Evolutionary conservation across 1,139 yeast genomes (phyloP), one percentile per base, ranked within the genome.

Genomic region (Saccharomyces pastorianus): DNA sequence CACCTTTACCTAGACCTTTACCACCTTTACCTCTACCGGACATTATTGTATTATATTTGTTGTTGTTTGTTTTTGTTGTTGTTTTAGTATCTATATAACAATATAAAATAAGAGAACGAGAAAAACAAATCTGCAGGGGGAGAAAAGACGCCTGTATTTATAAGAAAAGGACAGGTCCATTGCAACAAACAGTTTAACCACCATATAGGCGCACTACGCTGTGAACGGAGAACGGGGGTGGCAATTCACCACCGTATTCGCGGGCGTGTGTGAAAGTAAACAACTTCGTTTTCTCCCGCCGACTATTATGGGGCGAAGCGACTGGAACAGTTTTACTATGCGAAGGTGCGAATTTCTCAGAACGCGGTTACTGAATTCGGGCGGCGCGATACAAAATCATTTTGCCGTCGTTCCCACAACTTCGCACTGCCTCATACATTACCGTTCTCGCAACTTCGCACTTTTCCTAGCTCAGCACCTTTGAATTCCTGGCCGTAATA

Each of bases 1-100:
- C 96, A 78, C 90, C 96, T 79, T 90, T 90, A 74, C 97, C 97
- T 71, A 88, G 82, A 77, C 96, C 96, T 85, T 88, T 88, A 75
- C 96, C 96, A 73, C 96, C 96, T 88, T 88, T 89, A 73, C 96
- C 96, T 84, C 96, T 90, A 76, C 96, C 96, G 73, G 96, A 88
- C 96, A 90, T 20, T 55, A 34, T 53, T 46, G 6, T 32, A 42
- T 50, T 50, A 4, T 42, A 46, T 50, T 20, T 20, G 23, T 50
- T 42, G 34, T 50, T 50, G 42, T 5, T 38, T 38, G 26, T 38
- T 38, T 38, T 38, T 38, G 13, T 38, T 53, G 42, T 51, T 46
- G 9, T 29, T 49, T 44, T 34, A 38, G 42, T 49, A 4, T 20
- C 46, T 34, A 34, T 14, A 9, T 6, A 17, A 11, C 11, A 38